Evolutionary conservation across 805 yeast genomes (phyloP).

Genomic region (Candida dajiaensis): DNA sequence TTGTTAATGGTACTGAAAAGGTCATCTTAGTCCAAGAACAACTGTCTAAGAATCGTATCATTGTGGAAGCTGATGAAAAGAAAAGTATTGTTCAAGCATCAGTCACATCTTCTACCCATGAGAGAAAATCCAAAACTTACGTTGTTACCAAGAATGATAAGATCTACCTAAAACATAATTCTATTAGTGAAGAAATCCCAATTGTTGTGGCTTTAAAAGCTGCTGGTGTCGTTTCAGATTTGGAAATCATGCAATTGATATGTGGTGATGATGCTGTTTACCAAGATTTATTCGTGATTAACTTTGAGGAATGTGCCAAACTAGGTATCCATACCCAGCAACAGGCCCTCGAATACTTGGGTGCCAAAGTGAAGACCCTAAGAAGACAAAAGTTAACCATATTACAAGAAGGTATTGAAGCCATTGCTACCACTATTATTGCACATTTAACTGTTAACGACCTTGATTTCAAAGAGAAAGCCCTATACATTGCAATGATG

Average conservation of each 20-base stretch:
- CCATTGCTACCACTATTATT: constrained; percentile 90
- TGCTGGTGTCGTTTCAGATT: constrained; percentile 87
- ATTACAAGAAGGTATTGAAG: constrained; percentile 94
- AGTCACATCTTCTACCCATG: constrained; percentile 97
- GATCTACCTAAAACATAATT: constrained; percentile 89
- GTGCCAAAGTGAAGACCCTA: constrained; percentile 85
- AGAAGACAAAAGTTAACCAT: constrained; percentile 81
- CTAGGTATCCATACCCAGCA: constrained; percentile 84
- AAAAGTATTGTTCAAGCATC: constrained; percentile 94
- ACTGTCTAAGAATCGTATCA: constrained; percentile 91
- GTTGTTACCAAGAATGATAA: constrained; percentile 88
- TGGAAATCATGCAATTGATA: constrained; percentile 88
- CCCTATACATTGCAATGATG: constrained; percentile 92
- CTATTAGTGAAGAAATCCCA: constrained; percentile 92
- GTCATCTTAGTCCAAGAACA: constrained; percentile 97
- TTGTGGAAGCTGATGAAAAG: constrained; percentile 95
- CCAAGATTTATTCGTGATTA: constrained; percentile 89
- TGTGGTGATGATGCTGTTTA: constrained; percentile 86
- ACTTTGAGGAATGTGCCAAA: constrained; percentile 89
- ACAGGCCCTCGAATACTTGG: constrained; percentile 89
- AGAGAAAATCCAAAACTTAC: constrained; percentile 94
- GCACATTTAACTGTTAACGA: constrained; percentile 88
- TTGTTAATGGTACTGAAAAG: constrained; percentile 96
- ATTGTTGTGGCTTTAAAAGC: constrained; percentile 91
- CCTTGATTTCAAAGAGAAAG: constrained; percentile 88